These are phyloP conservation scores for Fraxinus pennsylvanica DNA, from an alignment of 257 asterid species.

Conservation along the genomic window DNA sequence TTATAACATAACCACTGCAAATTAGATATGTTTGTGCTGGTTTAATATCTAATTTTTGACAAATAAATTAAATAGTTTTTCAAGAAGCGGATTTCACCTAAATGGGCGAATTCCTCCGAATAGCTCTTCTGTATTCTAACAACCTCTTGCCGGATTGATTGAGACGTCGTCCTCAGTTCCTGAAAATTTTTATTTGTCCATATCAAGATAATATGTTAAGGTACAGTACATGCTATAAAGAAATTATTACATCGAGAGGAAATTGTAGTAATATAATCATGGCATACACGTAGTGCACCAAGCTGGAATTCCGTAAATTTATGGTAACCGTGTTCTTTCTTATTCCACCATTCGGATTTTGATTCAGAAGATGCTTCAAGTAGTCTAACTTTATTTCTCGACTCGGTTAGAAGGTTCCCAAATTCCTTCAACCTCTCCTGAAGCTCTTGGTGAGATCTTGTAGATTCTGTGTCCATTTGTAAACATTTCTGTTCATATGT, in stretches of 20 bases:
- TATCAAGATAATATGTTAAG: not conserved
- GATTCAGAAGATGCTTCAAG: conserved; percentile 55
- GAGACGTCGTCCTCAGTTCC: conserved; percentile 70
- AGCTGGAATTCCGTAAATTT: conserved; percentile 79
- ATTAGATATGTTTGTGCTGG: conserved; percentile 5
- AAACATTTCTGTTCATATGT: conserved; percentile 38
- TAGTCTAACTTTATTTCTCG: conserved; percentile 47
- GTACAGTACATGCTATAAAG: not conserved
- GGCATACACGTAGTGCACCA: conserved; percentile 73
- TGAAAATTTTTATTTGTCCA: conserved; percentile 25
- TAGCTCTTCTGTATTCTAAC: conserved; percentile 60
- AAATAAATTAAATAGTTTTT: conserved; percentile 2
- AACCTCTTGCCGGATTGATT: conserved; percentile 79
- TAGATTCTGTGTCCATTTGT: conserved; percentile 40
- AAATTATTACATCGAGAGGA: not conserved
- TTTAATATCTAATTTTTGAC: not conserved
- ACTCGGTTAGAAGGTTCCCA: conserved; percentile 38
- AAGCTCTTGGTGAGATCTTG: conserved; percentile 51
- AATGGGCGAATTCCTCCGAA: conserved; percentile 56
- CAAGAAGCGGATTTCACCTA: conserved; percentile 46
- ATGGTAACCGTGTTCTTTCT: conserved; percentile 60
- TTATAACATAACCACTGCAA: not conserved
- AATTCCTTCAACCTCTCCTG: conserved; percentile 57
- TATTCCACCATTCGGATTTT: conserved; percentile 55
- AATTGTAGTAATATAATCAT: conserved; percentile 5